Evolutionary conservation across 2,329 filamentous ascomycete species (phyloP).

Genomic region (Pseudocercospora eumusae): DNA sequence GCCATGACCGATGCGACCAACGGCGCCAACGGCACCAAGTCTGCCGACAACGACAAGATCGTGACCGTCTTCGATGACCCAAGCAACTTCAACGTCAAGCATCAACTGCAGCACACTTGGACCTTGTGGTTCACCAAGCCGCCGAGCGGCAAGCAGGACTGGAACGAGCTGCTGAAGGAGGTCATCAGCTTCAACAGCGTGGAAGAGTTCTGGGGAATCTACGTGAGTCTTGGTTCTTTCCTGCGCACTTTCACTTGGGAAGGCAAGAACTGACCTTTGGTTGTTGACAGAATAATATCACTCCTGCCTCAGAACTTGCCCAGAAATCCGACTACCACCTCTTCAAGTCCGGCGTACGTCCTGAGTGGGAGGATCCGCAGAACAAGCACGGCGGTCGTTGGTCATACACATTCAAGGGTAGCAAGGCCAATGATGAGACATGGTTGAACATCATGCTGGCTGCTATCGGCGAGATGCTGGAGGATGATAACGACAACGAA

Average conservation of each 20-base stretch:
- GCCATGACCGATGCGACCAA: constrained; percentile 50
- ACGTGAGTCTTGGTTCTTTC: constrained; percentile 63
- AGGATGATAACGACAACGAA: constrained; percentile 88
- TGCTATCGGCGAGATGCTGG: constrained; percentile 95
- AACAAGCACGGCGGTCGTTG: constrained; percentile 99
- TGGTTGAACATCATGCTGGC: constrained; percentile 98
- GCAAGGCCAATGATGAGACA: constrained; percentile 91
- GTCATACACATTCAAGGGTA: constrained; percentile 98
- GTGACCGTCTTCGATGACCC: constrained; percentile 97
- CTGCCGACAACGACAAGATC: constrained; percentile 56
- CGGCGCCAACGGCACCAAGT: constrained; percentile 46
- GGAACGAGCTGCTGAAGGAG: constrained; percentile 97
- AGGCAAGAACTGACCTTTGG: constrained; percentile 19
- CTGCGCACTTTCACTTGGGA: not conserved
- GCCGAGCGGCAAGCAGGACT: constrained; percentile 92
- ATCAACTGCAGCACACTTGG: constrained; percentile 96
- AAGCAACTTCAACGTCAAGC: constrained; percentile 99
- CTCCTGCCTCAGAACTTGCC: constrained; percentile 89
- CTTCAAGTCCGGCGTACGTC: constrained; percentile 95
- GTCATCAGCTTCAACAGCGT: constrained; percentile 98
- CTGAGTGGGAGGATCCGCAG: constrained; percentile 97
- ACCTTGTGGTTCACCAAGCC: constrained; percentile 99
- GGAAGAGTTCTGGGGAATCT: constrained; percentile 99
- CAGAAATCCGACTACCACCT: constrained; percentile 99
- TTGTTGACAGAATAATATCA: constrained; percentile 85